Percentiles rank a stretch among this genome's conserved stretches.
phyloP scores from a whole-genome alignment of 257 asterid genomes.

The Solanum tarijense region DNA sequence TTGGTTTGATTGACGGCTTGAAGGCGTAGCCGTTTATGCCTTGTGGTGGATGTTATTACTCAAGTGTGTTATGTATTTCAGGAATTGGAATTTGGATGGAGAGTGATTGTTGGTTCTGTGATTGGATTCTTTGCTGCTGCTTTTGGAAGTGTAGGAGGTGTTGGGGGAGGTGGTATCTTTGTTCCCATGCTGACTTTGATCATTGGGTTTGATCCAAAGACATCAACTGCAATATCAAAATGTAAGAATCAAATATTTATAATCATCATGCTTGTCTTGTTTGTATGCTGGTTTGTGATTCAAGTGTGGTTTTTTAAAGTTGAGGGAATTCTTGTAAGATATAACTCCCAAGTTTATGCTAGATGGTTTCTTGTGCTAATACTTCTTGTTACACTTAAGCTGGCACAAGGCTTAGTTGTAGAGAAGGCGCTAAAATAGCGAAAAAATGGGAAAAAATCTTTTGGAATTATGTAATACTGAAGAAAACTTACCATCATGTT shows the following conservation, averaged over 20 bases:
- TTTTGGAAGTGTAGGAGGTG: constrained; percentile 62
- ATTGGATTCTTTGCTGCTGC: constrained; percentile 66
- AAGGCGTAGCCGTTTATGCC: not conserved
- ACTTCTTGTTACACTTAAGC: not conserved
- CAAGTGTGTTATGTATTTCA: constrained; percentile 1
- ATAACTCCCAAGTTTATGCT: too few relatives aligned
- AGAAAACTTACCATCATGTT: not conserved
- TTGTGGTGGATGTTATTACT: not conserved
- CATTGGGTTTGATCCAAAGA: constrained; percentile 46
- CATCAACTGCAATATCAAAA: constrained; percentile 55
- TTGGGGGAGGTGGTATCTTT: constrained; percentile 58
- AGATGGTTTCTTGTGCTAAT: not conserved
- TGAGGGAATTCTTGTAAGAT: too few relatives aligned
- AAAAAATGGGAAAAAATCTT: not conserved
- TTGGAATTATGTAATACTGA: not conserved
- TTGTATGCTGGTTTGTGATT: not conserved
- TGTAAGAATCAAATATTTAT: constrained; percentile 16
- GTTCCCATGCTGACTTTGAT: constrained; percentile 53
- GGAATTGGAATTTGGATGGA: constrained; percentile 55
- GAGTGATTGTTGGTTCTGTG: constrained; percentile 32
- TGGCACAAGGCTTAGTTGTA: not conserved
- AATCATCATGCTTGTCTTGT: not conserved
- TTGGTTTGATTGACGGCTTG: not conserved
- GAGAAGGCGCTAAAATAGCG: not conserved
- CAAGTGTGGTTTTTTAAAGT: not conserved